Evolutionary conservation across 2,329 filamentous ascomycete genomes (phyloP), one percentile per base, ranked within the genome.

Genomic region (Ophiostoma quercus): DNA sequence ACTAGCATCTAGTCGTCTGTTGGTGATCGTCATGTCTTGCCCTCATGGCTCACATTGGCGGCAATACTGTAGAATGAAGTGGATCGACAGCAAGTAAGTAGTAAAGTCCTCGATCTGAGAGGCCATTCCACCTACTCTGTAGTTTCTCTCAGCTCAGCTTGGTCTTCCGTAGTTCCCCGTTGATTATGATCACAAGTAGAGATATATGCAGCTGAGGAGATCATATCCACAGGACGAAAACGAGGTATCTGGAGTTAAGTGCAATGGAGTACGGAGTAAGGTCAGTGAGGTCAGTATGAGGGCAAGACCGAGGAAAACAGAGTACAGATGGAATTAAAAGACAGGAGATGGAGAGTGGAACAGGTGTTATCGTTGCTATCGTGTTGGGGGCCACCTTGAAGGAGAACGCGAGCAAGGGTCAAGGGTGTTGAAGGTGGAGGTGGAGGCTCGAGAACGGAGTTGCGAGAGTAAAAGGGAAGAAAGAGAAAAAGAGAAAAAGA

Each of bases 371-470:
- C 34, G 34, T 34, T 19, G 43, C 43, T 8, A 25, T 57, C 9
- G n/a, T 25, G n/a, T 57, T 57, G 51, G 51, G 51, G 22, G 51
- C 51, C 51, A 57, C 51, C 9, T 25, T 29, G 22, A 25, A 25
- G 22, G 25, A 62, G 22, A 34, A 62, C 22, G 57, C 22, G 14
- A 62, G 14, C 57, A 29, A 62, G 57, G 57, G 57, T 32, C 57
- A 62, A 62, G 57, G 51, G 22, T 57, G 25, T 62, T 19, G 12
- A 62, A 62, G 57, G 25, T 62, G 57, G 25, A 62, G 57, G 57
- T 62, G 11, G 57, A 57, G 51, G 51, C 51, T 57, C 22, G 51
- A 22, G 9, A 11, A 57, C 34, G 34, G 34, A 34, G 34, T 34
- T 34, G 34, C 34, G 34, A 8, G 47, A 22, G 47, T 51, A 8